Base-by-base conservation (phyloP, 108 stramenopile genomes). In the Chaetoceros tenuissimus region DNA sequence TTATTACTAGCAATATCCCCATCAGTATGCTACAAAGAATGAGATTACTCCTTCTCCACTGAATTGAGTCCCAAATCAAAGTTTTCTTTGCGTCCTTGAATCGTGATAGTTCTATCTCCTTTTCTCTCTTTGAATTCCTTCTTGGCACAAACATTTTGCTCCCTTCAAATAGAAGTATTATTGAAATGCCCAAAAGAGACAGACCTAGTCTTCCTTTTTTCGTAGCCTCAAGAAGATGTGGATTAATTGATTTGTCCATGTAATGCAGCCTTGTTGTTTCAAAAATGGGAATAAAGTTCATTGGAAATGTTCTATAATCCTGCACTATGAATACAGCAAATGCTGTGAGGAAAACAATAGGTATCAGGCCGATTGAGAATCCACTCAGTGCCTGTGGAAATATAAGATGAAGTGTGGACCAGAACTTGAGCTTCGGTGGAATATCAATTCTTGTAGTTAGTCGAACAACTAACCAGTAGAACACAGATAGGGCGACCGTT, bases 201-300 rank as follows among this genome's bases (percentile, higher is more conserved):
- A 85, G 46, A 29, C 92, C 92, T 31, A 89, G 66, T 10, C 89
- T 74, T 27, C 92, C 92, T 8, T 50, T 57, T 21, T 80, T 75
- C 53, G 69, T 71, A 24, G 43, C 40, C 3, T 63, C 60, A 40
- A 79, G 66, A 24, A 53, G 46, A 23, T 73, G 67, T 18, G 78
- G 78, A 55, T 81, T 65, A 34, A 74, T 74, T 19, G 48, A 54
- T 19, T 60, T 24, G 24, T 88, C 80, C 52, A 63, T 70, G 51
- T 84, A 92, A 50, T 84, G 78, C n/a, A n/a, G n/a, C n/a, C n/a
- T n/a, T n/a, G n/a, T n/a, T 21, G 80, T 52, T 18, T 44, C 47
- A 40, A 63, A 66, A 24, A 50, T 45, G 58, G 51, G 52, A 46
- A 58, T 52, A 28, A 72, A 48, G 25, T 57, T 45, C 62, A 59